phyloP scores from a whole-genome alignment of 73 alveolate genomes.

The Paraurostyla sp. region DNA sequence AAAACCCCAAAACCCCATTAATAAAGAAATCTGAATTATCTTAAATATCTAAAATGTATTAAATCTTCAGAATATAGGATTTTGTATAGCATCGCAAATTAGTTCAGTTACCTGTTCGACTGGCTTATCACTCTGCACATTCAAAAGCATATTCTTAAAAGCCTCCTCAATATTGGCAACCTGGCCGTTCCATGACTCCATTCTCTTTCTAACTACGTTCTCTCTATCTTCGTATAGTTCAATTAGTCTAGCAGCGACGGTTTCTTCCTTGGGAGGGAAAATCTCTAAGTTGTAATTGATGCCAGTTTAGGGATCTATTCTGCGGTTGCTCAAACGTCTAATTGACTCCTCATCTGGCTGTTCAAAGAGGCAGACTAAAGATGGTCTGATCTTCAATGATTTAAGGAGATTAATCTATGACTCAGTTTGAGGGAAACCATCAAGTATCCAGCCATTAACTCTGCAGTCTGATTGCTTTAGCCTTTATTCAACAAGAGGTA shows the following conservation, averaged over 20 bases:
- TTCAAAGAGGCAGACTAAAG: slow-evolving; percentile 85
- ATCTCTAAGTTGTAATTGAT: slow-evolving; percentile 45
- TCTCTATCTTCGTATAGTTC: slow-evolving; percentile 65
- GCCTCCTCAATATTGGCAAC: slow-evolving; percentile 54
- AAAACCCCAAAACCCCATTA: background rate
- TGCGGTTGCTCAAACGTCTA: slow-evolving; percentile 74
- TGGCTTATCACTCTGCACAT: slow-evolving; percentile 50
- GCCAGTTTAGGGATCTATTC: slow-evolving; percentile 89
- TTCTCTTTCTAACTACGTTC: slow-evolving; percentile 67
- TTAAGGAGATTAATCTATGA: slow-evolving; percentile 86
- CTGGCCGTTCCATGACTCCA: slow-evolving; percentile 28
- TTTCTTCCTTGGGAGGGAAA: slow-evolving; percentile 74
- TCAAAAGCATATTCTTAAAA: slow-evolving; percentile 27
- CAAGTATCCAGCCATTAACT: slow-evolving; percentile 95
- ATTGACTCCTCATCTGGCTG: slow-evolving; percentile 74
- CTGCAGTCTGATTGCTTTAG: slow-evolving; percentile 87
- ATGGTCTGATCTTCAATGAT: slow-evolving; percentile 81
- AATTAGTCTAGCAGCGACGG: slow-evolving; percentile 61
- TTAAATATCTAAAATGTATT: background rate
- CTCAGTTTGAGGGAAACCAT: slow-evolving; percentile 93
- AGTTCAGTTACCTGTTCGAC: slow-evolving; percentile 53
- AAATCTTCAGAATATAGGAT: slow-evolving; percentile 36
- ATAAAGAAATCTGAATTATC: background rate
- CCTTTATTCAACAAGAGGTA: slow-evolving; percentile 86
- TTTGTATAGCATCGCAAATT: slow-evolving; percentile 36